Evolutionary conservation across 2,329 filamentous ascomycete species (phyloP).

Genomic region (Fusarium liriodendri): DNA sequence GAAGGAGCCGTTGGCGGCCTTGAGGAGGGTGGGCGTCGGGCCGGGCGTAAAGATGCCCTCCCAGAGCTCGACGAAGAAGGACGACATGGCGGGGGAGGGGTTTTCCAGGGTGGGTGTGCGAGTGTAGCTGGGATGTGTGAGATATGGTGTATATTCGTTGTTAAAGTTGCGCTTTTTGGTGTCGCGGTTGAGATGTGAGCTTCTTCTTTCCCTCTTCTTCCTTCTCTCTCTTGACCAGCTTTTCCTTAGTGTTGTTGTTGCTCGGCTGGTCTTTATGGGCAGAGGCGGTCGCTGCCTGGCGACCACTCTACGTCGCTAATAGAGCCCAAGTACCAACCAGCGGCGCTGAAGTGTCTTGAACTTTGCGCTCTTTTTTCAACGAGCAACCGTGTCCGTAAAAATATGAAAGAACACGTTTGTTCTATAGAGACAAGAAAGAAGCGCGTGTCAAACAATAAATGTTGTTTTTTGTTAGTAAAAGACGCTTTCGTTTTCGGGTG

Average conservation of each 20-base stretch:
- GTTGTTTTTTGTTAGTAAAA: neutral
- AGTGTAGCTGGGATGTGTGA: neutral
- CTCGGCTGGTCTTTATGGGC: slow-evolving; percentile 11
- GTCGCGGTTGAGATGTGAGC: neutral
- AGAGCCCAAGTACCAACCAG: slow-evolving; percentile 22
- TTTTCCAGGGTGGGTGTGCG: neutral
- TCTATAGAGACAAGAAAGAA: too few relatives aligned
- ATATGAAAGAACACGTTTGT: neutral
- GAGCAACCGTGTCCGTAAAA: slow-evolving; percentile 16
- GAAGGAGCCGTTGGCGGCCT: slow-evolving; percentile 92
- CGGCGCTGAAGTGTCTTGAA: slow-evolving; percentile 18
- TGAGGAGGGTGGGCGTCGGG: slow-evolving; percentile 85
- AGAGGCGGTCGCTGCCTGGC: slow-evolving; percentile 40
- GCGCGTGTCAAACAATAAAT: neutral
- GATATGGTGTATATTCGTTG: neutral
- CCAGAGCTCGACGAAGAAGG: slow-evolving; percentile 82
- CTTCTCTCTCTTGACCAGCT: neutral
- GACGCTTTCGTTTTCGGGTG: neutral
- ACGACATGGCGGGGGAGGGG: slow-evolving; percentile 58
- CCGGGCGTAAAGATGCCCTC: slow-evolving; percentile 94
- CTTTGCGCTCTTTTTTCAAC: neutral
- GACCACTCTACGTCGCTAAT: slow-evolving; percentile 33
- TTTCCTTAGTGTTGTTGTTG: slow-evolving; percentile 18
- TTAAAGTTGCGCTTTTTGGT: neutral
- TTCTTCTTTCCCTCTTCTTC: slow-evolving; percentile 4